These are phyloP conservation scores for Fusarium devonianum DNA, from an alignment of 2,329 filamentous ascomycete species.

Conservation along the genomic window DNA sequence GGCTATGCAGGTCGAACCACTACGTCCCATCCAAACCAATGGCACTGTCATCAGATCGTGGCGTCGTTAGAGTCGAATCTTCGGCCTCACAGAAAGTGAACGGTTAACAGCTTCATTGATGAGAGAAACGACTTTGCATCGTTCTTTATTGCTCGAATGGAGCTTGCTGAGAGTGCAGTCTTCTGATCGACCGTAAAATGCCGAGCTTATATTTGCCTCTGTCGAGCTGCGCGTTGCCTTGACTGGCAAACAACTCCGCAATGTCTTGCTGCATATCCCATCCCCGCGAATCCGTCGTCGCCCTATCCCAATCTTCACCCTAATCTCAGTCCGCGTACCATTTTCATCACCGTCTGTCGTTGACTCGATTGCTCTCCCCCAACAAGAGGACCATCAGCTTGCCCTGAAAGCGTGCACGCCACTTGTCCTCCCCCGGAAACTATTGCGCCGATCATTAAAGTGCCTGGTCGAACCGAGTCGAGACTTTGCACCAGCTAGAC, in stretches of 20 bases:
- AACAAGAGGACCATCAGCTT: slow-evolving; percentile 25
- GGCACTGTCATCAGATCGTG: slow-evolving; percentile 36
- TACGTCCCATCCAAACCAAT: slow-evolving; percentile 34
- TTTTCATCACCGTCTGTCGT: slow-evolving; percentile 21
- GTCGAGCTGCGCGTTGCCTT: slow-evolving; percentile 17
- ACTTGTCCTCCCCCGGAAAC: slow-evolving; percentile 38
- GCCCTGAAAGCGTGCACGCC: slow-evolving; percentile 34
- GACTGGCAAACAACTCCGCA: slow-evolving; percentile 11
- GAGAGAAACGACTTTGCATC: slow-evolving; percentile 22
- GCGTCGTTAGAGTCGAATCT: slow-evolving; percentile 18
- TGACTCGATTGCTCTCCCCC: slow-evolving; percentile 21
- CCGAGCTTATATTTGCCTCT: slow-evolving; percentile 7
- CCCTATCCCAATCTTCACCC: slow-evolving; percentile 30
- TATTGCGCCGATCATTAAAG: slow-evolving; percentile 41
- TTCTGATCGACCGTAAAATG: slow-evolving; percentile 11
- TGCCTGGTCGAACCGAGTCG: slow-evolving; percentile 36
- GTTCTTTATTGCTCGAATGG: slow-evolving; percentile 3
- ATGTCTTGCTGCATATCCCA: slow-evolving; percentile 16
- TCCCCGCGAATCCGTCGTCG: slow-evolving; percentile 8
- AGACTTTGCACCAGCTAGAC: slow-evolving; percentile 35
- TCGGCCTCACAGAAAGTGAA: background rate
- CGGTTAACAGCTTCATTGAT: slow-evolving; percentile 4
- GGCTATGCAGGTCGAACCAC: slow-evolving; percentile 49
- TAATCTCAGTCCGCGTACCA: slow-evolving; percentile 22
- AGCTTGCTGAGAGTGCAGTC: background rate